Conservation (phyloP, 2,329 filamentous ascomycete genomes). For the Talaromyces pinophilus region DNA sequence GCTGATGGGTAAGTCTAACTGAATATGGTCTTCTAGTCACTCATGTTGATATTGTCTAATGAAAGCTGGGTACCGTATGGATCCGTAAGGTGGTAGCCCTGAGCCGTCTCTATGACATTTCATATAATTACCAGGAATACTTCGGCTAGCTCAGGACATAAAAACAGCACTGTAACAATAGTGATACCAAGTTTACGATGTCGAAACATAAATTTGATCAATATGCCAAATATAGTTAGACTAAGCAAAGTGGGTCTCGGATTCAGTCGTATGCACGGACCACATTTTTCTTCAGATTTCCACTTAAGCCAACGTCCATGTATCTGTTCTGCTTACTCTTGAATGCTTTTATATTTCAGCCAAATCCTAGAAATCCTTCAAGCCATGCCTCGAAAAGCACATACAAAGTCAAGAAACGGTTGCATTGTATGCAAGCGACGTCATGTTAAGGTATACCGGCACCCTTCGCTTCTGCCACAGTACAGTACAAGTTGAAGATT, state of each 20-base stretch:
- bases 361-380: background rate
- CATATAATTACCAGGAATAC: background rate
- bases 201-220: background rate
- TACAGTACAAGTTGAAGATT: background rate
- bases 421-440: constrained; percentile 16
- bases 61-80: background rate
- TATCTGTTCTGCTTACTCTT: background rate
- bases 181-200: background rate
- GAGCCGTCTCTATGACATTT: background rate
- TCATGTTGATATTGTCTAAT: background rate
- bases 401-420: constrained; percentile 12
- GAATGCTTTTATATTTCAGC: background rate
- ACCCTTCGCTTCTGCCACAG: background rate
- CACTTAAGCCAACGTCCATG: background rate
- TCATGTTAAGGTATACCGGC: constrained; percentile 14
- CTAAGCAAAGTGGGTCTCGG: background rate
- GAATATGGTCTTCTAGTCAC: background rate
- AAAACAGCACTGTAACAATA: background rate
- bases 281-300: background rate
- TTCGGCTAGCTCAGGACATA: background rate
- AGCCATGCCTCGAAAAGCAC: background rate
- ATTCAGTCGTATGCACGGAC: background rate
- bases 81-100: background rate
- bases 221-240: background rate
- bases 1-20: background rate